Evolutionary conservation across 2,329 filamentous ascomycete genomes (phyloP).

Genomic region (Penicillium sclerotigenum): DNA sequence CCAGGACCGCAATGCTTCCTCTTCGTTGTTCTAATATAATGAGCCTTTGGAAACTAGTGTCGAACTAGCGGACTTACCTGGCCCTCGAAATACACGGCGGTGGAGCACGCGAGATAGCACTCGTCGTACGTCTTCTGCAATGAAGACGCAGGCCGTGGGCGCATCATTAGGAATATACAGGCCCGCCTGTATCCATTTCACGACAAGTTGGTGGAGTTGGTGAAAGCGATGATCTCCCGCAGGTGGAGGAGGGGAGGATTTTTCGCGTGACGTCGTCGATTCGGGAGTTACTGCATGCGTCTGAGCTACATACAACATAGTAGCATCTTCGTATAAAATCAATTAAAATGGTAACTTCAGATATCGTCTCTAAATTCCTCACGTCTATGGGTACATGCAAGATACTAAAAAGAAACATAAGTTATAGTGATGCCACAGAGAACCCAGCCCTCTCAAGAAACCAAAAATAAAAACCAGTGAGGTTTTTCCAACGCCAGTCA

Average conservation of each 20-base stretch:
- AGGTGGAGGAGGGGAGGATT: constrained; percentile 21
- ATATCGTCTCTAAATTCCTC: constrained; percentile 25
- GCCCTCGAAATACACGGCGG: constrained; percentile 91
- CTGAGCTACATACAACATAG: not conserved
- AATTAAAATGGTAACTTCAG: constrained; percentile 1
- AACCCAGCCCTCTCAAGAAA: constrained; percentile 20
- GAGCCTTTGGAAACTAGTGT: constrained; percentile 11
- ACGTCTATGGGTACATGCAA: constrained; percentile 31
- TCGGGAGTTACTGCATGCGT: constrained; percentile 22
- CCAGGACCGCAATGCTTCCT: constrained; percentile 89
- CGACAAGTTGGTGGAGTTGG: constrained; percentile 15
- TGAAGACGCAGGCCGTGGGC: constrained; percentile 61
- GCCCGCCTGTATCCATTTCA: constrained; percentile 25
- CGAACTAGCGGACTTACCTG: constrained; percentile 57
- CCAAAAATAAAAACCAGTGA: constrained; percentile 4
- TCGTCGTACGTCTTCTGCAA: constrained; percentile 98
- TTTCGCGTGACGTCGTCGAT: constrained; percentile 36
- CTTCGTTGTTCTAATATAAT: constrained; percentile 72
- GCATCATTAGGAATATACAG: constrained; percentile 44
- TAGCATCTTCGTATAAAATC: not conserved
- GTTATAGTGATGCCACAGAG: constrained; percentile 23
- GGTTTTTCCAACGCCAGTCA: constrained; percentile 21
- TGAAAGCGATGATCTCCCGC: constrained; percentile 25
- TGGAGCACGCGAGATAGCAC: constrained; percentile 90
- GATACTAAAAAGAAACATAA: constrained; percentile 9